These are phyloP conservation scores for Sechiopsis laciniata DNA, from an alignment of 306 rosid genomes.

Conservation along the genomic window DNA sequence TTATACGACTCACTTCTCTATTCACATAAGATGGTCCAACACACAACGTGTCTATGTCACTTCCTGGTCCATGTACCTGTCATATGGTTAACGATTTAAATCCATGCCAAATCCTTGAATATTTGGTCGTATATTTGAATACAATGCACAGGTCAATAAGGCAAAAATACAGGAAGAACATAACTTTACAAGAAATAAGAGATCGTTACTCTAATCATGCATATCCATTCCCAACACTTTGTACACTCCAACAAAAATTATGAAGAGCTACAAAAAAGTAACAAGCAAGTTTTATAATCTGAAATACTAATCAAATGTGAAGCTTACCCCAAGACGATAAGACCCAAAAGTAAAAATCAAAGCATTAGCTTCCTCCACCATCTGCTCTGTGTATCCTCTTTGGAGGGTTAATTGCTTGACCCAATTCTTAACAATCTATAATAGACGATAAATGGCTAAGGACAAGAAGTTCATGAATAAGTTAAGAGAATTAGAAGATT, in stretches of 20 bases:
- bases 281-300: neutral
- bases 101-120: conserved; percentile 5
- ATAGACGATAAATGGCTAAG: conserved; percentile 25
- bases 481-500: neutral
- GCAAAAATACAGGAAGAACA: neutral
- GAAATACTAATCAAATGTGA: conserved; percentile 24
- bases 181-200: neutral
- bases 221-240: neutral
- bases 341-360: conserved; percentile 87
- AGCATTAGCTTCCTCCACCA: conserved; percentile 95
- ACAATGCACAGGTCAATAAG: neutral
- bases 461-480: conserved; percentile 16
- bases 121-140: neutral
- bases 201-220: neutral
- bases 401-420: conserved; percentile 77
- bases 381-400: conserved; percentile 93
- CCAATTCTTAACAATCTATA: conserved; percentile 84
- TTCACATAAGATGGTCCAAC: conserved; percentile 79
- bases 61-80: conserved; percentile 87
- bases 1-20: conserved; percentile 52
- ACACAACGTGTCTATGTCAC: conserved; percentile 80
- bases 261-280: neutral
- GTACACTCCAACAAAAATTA: neutral
- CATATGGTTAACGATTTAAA: neutral
- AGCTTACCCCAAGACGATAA: conserved; percentile 77